phyloP scores from a whole-genome alignment of 164 flowering plant species.

The Dillenia turbinata region DNA sequence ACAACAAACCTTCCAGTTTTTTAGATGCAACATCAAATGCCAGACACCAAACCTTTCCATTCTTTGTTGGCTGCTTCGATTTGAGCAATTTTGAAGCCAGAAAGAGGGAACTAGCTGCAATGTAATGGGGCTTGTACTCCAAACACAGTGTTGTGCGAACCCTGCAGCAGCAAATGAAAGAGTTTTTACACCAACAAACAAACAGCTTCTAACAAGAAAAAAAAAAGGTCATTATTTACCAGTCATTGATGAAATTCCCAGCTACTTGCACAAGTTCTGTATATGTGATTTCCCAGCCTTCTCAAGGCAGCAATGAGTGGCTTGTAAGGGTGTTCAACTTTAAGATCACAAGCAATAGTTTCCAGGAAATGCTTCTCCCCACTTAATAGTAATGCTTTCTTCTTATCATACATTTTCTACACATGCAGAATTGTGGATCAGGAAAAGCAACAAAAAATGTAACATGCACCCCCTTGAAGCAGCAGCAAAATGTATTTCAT shows the following conservation, averaged over 20 bases:
- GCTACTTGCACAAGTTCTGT: slow-evolving; percentile 48
- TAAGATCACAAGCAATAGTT: slow-evolving; percentile 59
- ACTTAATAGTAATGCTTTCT: slow-evolving; percentile 44
- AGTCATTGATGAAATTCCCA: slow-evolving; percentile 70
- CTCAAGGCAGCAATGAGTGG: slow-evolving; percentile 59
- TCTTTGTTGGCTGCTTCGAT: slow-evolving; percentile 45
- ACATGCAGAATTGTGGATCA: not conserved
- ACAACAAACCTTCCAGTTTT: slow-evolving; percentile 47
- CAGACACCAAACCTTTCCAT: slow-evolving; percentile 62
- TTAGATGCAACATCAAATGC: slow-evolving; percentile 61
- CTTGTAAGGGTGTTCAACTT: slow-evolving; percentile 55
- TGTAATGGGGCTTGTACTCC: slow-evolving; percentile 65
- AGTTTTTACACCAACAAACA: not conserved
- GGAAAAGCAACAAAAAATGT: too few relatives aligned
- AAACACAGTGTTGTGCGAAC: slow-evolving; percentile 57
- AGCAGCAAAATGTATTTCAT: slow-evolving; percentile 5
- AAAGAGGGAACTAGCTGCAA: slow-evolving; percentile 69
- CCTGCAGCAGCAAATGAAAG: slow-evolving; percentile 32
- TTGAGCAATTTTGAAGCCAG: slow-evolving; percentile 66
- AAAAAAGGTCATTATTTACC: slow-evolving; percentile 24
- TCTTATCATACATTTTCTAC: slow-evolving; percentile 53
- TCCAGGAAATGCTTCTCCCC: slow-evolving; percentile 51
- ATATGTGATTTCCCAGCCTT: slow-evolving; percentile 31
- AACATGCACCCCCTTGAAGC: not conserved
- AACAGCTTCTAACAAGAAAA: not conserved